Evolutionary conservation across 352 stramenopile genomes (phyloP).

Genomic region (Phytopythium litorale): DNA sequence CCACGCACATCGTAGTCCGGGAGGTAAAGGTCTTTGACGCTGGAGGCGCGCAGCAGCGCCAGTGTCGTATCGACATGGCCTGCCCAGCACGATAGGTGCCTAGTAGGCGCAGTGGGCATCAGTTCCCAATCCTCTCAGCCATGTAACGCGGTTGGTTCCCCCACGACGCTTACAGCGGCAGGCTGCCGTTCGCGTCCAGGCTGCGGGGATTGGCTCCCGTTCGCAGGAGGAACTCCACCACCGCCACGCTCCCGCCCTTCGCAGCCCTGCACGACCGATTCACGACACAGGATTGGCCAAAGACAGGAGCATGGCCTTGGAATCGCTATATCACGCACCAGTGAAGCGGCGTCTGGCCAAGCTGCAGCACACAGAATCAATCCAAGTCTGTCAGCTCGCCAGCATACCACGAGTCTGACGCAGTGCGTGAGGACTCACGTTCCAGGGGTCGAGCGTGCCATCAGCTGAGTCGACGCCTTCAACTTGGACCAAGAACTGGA

Average conservation of each 20-base stretch:
- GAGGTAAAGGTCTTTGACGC: slow-evolving; percentile 57
- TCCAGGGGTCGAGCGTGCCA: slow-evolving; percentile 58
- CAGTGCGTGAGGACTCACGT: slow-evolving; percentile 19
- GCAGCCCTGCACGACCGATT: slow-evolving; percentile 35
- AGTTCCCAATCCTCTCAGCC: neutral
- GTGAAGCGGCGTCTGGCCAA: slow-evolving; percentile 68
- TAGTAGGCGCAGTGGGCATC: slow-evolving; percentile 9
- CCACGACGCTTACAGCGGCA: slow-evolving; percentile 39
- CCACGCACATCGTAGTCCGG: slow-evolving; percentile 58
- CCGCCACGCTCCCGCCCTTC: slow-evolving; percentile 43
- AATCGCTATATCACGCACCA: slow-evolving; percentile 25
- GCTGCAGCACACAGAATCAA: slow-evolving; percentile 11
- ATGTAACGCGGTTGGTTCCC: too few species aligned
- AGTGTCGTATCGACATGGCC: slow-evolving; percentile 56
- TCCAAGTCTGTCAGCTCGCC: neutral
- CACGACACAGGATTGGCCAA: neutral
- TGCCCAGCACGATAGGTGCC: slow-evolving; percentile 65
- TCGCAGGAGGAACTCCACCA: slow-evolving; percentile 54
- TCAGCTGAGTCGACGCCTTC: slow-evolving; percentile 45
- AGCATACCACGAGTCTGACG: neutral
- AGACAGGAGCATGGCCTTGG: neutral
- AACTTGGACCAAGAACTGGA: slow-evolving; percentile 55
- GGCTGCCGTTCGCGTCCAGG: slow-evolving; percentile 67
- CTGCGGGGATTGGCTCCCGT: slow-evolving; percentile 42
- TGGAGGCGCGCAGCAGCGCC: slow-evolving; percentile 38